These are phyloP conservation scores for Closterium sp. DNA, from an alignment of 139 green algal genomes.

Conservation along the genomic window DNA sequence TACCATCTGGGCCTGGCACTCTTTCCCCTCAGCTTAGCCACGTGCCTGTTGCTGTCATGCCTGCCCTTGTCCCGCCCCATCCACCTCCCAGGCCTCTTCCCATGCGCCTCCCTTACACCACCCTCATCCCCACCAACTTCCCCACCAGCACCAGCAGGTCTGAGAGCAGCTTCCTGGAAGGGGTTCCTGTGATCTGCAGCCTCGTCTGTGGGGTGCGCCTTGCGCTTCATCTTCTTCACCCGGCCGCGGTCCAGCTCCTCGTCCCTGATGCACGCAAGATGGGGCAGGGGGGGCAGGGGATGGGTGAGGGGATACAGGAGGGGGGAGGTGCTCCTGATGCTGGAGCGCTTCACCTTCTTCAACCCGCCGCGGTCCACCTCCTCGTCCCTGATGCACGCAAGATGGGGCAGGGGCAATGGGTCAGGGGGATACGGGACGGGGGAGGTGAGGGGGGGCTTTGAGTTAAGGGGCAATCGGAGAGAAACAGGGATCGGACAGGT, in stretches of 20 bases:
- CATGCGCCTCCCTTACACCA: not conserved
- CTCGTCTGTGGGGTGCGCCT: not conserved
- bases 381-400: too few relatives aligned
- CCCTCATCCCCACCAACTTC: too few relatives aligned
- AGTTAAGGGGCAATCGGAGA: too few relatives aligned
- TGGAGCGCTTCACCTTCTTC: too few relatives aligned
- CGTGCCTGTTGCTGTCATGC: not conserved
- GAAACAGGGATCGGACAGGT: too few relatives aligned
- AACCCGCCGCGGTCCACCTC: too few relatives aligned
- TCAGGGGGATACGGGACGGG: too few relatives aligned
- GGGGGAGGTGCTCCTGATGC: too few relatives aligned
- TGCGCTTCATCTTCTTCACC: slow-evolving; percentile 6
- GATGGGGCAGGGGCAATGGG: too few relatives aligned
- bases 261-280: not conserved
- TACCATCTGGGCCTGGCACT: not conserved
- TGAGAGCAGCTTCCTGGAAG: not conserved
- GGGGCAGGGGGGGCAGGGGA: not conserved
- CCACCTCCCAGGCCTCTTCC: not conserved
- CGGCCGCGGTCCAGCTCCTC: not conserved
- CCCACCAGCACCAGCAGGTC: not conserved
- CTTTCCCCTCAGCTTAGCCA: not conserved
- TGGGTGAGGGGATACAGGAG: not conserved
- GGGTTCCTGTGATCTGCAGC: too few relatives aligned
- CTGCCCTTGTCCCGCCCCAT: not conserved
- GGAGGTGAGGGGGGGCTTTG: too few relatives aligned